A percentile compares a stretch with the other conserved stretches of the same genome.
Conservation (phyloP, 2,329 filamentous ascomycete genomes). For the Beauveria medogensis region DNA sequence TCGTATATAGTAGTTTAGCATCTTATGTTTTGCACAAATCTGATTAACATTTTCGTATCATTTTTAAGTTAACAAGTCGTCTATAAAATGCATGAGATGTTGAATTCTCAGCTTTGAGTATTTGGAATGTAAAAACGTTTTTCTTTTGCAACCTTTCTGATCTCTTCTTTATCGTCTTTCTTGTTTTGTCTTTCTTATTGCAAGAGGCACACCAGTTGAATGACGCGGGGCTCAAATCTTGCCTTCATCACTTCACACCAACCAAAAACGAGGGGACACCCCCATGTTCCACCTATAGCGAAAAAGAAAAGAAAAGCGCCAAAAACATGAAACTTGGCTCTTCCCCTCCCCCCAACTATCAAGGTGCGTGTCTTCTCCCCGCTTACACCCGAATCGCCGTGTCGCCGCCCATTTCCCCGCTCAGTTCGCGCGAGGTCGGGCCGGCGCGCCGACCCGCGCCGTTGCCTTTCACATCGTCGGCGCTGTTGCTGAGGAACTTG, state of each 20-base stretch:
- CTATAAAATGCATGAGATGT: neutral
- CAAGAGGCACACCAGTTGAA: conserved; percentile 13
- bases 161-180: neutral
- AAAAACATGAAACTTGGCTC: neutral
- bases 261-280: neutral
- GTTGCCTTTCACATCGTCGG: conserved; percentile 12
- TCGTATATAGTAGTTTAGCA: neutral
- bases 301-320: too few species aligned
- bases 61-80: neutral
- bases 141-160: neutral
- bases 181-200: too few species aligned
- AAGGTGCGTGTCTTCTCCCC: neutral
- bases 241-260: neutral
- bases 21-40: neutral
- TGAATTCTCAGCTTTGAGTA: neutral
- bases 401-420: conserved; percentile 56
- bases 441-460: conserved; percentile 33
- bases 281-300: neutral
- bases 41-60: neutral
- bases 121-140: neutral
- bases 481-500: conserved; percentile 16
- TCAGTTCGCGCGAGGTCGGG: conserved; percentile 45
- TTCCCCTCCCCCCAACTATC: neutral
- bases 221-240: neutral
- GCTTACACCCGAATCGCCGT: conserved; percentile 28